Conservation (phyloP, 75 land plant genomes). For the Pseudotsuga menziesii region DNA sequence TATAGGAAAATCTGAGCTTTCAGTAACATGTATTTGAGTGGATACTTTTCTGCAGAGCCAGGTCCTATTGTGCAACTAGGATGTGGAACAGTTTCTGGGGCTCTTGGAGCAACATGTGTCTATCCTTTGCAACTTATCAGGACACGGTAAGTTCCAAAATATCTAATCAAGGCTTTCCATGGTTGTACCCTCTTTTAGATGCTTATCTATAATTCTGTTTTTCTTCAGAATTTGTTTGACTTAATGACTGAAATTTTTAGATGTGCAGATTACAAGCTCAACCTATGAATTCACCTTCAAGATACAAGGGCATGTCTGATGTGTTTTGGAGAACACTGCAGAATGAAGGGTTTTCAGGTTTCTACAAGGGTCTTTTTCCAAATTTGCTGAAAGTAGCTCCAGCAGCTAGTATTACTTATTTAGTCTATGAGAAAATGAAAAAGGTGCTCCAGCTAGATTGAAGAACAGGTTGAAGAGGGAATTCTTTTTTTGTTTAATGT, state of each 20-base stretch:
- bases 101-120: conserved; percentile 91
- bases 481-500: background rate
- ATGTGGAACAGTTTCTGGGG: conserved; percentile 86
- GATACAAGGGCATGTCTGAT: conserved; percentile 74
- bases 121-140: conserved; percentile 88
- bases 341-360: conserved; percentile 65
- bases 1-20: background rate
- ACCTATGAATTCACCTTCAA: conserved; percentile 22
- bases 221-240: background rate
- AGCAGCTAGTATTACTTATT: conserved; percentile 88
- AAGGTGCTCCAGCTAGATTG: conserved; percentile 50
- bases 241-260: conserved; percentile 3
- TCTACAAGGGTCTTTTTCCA: conserved; percentile 84
- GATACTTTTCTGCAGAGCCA: conserved; percentile 47
- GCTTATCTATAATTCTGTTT: background rate
- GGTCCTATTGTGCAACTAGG: conserved; percentile 77
- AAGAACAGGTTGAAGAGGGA: background rate
- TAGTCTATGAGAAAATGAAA: conserved; percentile 84
- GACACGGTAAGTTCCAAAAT: conserved; percentile 52
- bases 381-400: conserved; percentile 91
- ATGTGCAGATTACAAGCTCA: conserved; percentile 81
- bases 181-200: background rate
- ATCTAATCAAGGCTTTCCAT: background rate
- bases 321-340: conserved; percentile 61
- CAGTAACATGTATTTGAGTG: background rate